Percentiles rank a stretch among this genome's conserved stretches.
Evolutionary conservation across 1,284 basidiomycete species (phyloP).

Genomic region (Leucocoprinus gongylophorus): DNA sequence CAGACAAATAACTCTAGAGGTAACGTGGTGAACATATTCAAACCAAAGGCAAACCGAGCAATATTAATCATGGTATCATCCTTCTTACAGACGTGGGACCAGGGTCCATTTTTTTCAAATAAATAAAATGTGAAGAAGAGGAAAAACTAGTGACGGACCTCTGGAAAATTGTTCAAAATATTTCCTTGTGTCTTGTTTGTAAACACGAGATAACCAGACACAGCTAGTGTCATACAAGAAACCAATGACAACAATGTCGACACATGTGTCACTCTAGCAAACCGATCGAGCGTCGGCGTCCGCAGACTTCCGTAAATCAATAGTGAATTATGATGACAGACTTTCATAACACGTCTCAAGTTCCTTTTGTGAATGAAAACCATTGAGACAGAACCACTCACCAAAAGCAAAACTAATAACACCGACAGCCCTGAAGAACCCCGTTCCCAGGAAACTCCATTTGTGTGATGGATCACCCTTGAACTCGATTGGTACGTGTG

Average conservation of each 20-base stretch:
- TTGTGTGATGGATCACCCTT: constrained; percentile 70
- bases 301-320: constrained; percentile 92
- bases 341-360: constrained; percentile 25
- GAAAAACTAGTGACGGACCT: constrained; percentile 39
- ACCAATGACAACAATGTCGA: constrained; percentile 80
- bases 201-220: constrained; percentile 92
- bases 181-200: constrained; percentile 94
- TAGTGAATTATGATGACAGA: constrained; percentile 91
- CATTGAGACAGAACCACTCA: constrained; percentile 18
- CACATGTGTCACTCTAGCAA: constrained; percentile 89
- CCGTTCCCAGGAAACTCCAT: constrained; percentile 68
- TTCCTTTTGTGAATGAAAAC: neutral
- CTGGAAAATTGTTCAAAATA: constrained; percentile 87
- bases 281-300: constrained; percentile 92
- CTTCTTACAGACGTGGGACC: constrained; percentile 28
- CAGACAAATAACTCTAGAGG: constrained; percentile 93
- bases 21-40: constrained; percentile 98
- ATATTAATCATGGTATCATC: constrained; percentile 85
- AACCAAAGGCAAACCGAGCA: constrained; percentile 90
- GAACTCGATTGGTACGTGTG: constrained; percentile 70
- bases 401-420: constrained; percentile 92
- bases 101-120: neutral
- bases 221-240: constrained; percentile 76
- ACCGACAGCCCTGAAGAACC: constrained; percentile 87
- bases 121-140: neutral